Evolutionary conservation across 2,329 filamentous ascomycete genomes (phyloP).

Genomic region (Diaporthe destruens): DNA sequence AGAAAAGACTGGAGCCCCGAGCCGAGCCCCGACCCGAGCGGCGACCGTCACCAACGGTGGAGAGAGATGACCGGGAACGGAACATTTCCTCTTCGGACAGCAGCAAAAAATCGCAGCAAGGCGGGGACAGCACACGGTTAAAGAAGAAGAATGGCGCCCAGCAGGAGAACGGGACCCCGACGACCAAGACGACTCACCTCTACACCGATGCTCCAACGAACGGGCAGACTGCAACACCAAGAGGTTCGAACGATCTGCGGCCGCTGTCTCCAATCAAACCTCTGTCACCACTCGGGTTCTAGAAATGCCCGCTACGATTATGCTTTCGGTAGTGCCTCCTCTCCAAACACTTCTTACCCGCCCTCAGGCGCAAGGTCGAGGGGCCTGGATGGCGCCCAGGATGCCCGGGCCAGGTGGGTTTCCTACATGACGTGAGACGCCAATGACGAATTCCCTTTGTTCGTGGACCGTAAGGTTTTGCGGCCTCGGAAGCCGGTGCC

Average conservation of each 20-base stretch:
- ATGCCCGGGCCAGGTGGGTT: constrained; percentile 37
- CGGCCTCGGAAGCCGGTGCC: not conserved
- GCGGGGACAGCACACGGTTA: constrained; percentile 50
- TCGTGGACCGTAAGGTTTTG: constrained; percentile 13
- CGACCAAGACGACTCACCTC: constrained; percentile 45
- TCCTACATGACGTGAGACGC: constrained; percentile 45
- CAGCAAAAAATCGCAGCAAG: constrained; percentile 63
- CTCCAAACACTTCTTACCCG: constrained; percentile 16
- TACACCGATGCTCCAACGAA: constrained; percentile 52
- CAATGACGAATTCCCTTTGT: constrained; percentile 46
- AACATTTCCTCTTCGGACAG: constrained; percentile 76
- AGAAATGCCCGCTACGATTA: constrained; percentile 44
- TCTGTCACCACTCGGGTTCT: constrained; percentile 72
- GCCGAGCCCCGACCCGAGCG: constrained; percentile 37
- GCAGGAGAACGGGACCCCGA: constrained; percentile 37
- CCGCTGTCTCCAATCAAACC: constrained; percentile 76
- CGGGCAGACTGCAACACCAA: constrained; percentile 45
- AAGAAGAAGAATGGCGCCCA: constrained; percentile 63
- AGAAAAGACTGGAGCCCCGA: constrained; percentile 39
- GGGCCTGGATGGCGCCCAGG: constrained; percentile 35
- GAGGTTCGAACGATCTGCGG: constrained; percentile 59
- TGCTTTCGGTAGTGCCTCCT: constrained; percentile 40
- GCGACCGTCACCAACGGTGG: constrained; percentile 31
- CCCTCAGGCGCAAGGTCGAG: constrained; percentile 37
- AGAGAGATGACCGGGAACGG: constrained; percentile 55